Evolutionary conservation across 176 grass and related monocot species (phyloP).

Genomic region (Carex parvula): DNA sequence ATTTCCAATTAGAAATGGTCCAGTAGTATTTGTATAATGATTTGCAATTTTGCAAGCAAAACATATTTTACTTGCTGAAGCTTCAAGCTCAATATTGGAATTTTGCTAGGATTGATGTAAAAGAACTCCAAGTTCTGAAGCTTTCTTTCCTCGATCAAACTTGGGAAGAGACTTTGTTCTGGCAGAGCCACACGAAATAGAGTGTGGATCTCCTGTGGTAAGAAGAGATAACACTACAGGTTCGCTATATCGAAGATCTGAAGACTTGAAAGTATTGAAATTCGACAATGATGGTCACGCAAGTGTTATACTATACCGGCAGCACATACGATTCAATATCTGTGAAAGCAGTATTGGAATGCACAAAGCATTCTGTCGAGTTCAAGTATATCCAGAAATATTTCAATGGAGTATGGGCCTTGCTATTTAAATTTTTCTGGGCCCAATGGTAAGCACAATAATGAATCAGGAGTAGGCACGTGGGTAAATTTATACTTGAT

Average conservation of each 20-base stretch:
- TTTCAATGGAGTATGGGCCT: too few relatives aligned
- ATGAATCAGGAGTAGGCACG: too few relatives aligned
- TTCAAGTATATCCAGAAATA: too few relatives aligned
- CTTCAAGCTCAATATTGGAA: not conserved
- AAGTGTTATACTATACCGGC: not conserved
- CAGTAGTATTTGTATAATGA: not conserved
- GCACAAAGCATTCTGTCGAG: not conserved
- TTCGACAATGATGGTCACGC: not conserved
- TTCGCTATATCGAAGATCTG: not conserved
- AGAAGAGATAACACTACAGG: not conserved
- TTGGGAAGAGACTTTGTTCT: not conserved
- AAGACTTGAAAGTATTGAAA: not conserved
- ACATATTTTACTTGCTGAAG: not conserved
- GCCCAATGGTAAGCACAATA: too few relatives aligned
- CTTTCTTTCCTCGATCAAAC: not conserved
- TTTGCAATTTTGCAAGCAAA: not conserved
- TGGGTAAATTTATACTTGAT: too few relatives aligned
- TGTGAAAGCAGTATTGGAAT: not conserved
- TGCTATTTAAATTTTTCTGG: too few relatives aligned
- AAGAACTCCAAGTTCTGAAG: not conserved
- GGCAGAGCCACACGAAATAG: not conserved
- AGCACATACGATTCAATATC: not conserved
- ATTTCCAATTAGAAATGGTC: not conserved
- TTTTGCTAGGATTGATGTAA: not conserved
- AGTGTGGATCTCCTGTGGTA: not conserved